Conservation (phyloP, 2,329 filamentous ascomycete genomes). For the Purpureocillium takamizusanense region DNA sequence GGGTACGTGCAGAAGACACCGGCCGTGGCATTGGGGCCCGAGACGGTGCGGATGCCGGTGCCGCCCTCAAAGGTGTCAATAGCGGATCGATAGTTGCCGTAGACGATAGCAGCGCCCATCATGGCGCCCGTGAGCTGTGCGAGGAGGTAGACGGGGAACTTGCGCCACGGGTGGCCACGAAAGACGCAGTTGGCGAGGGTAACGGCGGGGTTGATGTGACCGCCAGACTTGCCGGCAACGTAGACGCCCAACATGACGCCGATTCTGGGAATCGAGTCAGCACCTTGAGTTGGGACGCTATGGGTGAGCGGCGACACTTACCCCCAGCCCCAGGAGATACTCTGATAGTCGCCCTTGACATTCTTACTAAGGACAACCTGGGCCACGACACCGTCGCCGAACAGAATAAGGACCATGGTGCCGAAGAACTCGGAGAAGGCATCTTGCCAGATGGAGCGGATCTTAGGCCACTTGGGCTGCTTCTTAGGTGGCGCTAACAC, state of each 20-base stretch:
- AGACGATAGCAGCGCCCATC: slow-evolving; percentile 48
- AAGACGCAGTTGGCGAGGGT: slow-evolving; percentile 62
- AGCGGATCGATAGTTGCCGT: slow-evolving; percentile 54
- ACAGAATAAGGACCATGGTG: slow-evolving; percentile 58
- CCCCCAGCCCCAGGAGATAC: slow-evolving; percentile 42
- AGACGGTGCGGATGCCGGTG: slow-evolving; percentile 51
- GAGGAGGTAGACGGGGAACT: slow-evolving; percentile 58
- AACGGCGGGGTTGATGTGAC: slow-evolving; percentile 63
- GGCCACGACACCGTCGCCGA: slow-evolving; percentile 63
- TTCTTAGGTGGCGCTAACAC: slow-evolving; percentile 12
- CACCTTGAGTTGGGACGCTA: background rate
- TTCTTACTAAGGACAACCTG: slow-evolving; percentile 52
- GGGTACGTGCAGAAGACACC: slow-evolving; percentile 70
- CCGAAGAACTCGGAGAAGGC: slow-evolving; percentile 60
- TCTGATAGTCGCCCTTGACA: slow-evolving; percentile 38
- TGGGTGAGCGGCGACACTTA: slow-evolving; percentile 17
- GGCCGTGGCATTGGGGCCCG: slow-evolving; percentile 49
- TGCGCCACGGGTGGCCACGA: slow-evolving; percentile 59
- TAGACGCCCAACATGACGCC: slow-evolving; percentile 64
- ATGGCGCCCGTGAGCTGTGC: slow-evolving; percentile 62
- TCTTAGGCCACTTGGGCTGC: slow-evolving; percentile 37
- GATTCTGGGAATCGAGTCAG: slow-evolving; percentile 27
- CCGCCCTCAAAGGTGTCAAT: slow-evolving; percentile 58
- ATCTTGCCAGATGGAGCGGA: slow-evolving; percentile 43
- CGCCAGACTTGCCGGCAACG: slow-evolving; percentile 54